Conservation (phyloP, 2,329 filamentous ascomycete species). For the Colletotrichum lentis region DNA sequence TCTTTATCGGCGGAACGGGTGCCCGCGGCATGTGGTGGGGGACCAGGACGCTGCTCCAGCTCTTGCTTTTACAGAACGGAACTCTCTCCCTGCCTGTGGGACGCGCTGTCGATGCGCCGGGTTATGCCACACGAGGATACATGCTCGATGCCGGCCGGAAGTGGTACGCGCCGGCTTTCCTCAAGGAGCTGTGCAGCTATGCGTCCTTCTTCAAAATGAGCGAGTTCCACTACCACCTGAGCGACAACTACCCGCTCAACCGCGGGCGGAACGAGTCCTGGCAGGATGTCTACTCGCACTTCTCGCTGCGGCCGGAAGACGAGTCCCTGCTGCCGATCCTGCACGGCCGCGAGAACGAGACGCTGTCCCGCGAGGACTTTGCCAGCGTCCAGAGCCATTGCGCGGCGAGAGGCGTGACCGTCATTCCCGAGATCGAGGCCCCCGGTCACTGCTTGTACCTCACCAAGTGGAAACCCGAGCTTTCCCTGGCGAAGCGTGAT, state of each 20-base stretch:
- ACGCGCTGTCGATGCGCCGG: slow-evolving; percentile 50
- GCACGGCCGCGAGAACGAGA: slow-evolving; percentile 42
- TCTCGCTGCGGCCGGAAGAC: slow-evolving; percentile 50
- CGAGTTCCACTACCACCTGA: slow-evolving; percentile 59
- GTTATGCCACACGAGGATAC: slow-evolving; percentile 55
- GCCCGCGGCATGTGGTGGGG: slow-evolving; percentile 58
- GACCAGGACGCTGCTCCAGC: slow-evolving; percentile 55
- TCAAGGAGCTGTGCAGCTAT: slow-evolving; percentile 55
- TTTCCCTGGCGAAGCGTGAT: slow-evolving; percentile 56
- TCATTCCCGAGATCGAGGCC: slow-evolving; percentile 64
- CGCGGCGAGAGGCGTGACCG: slow-evolving; percentile 58
- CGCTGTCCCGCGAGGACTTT: slow-evolving; percentile 48
- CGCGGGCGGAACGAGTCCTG: slow-evolving; percentile 56
- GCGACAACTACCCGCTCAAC: slow-evolving; percentile 59
- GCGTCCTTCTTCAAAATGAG: slow-evolving; percentile 57
- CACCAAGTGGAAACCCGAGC: slow-evolving; percentile 64
- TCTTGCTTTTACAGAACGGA: slow-evolving; percentile 46
- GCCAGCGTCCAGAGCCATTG: slow-evolving; percentile 59
- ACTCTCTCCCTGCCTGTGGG: slow-evolving; percentile 43
- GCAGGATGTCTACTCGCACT: slow-evolving; percentile 56
- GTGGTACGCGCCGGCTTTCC: slow-evolving; percentile 44
- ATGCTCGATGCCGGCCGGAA: slow-evolving; percentile 47
- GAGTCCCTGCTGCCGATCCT: slow-evolving; percentile 39
- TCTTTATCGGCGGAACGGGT: slow-evolving; percentile 52
- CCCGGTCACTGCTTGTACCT: slow-evolving; percentile 62